Evolutionary conservation across 2,329 filamentous ascomycete species (phyloP).

Genomic region (Ophiosphaerella herpotricha): DNA sequence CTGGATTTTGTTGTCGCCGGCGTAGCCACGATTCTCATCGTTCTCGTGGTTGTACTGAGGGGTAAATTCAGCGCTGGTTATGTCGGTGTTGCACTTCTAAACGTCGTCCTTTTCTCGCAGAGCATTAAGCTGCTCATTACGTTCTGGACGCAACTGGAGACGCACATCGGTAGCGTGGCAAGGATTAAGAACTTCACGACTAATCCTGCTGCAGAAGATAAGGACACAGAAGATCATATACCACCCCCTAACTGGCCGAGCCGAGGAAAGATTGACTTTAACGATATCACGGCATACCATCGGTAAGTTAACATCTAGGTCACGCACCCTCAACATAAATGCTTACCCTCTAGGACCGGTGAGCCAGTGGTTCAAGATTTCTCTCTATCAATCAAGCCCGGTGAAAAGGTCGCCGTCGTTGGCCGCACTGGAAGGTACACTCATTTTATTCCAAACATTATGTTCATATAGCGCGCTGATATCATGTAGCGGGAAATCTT

Average conservation of each 20-base stretch:
- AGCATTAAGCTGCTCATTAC: conserved; percentile 56
- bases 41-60: conserved; percentile 36
- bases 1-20: conserved; percentile 49
- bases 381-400: conserved; percentile 52
- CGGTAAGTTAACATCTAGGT: conserved; percentile 32
- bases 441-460: not conserved
- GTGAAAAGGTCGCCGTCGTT: conserved; percentile 57
- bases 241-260: conserved; percentile 51
- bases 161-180: conserved; percentile 61
- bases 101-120: conserved; percentile 59
- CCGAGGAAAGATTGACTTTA: conserved; percentile 50
- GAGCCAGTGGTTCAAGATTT: conserved; percentile 52
- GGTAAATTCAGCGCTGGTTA: conserved; percentile 54
- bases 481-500: conserved; percentile 55
- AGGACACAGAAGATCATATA: conserved; percentile 56
- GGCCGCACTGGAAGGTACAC: conserved; percentile 57
- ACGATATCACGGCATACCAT: conserved; percentile 52
- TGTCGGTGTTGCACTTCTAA: conserved; percentile 59
- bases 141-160: conserved; percentile 63
- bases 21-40: conserved; percentile 46
- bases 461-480: conserved; percentile 10
- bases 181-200: conserved; percentile 60
- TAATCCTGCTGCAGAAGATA: conserved; percentile 52
- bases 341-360: conserved; percentile 13
- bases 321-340: not conserved